These are phyloP conservation scores for Ustulina deusta DNA, from an alignment of 2,329 filamentous ascomycete species.

Conservation along the genomic window DNA sequence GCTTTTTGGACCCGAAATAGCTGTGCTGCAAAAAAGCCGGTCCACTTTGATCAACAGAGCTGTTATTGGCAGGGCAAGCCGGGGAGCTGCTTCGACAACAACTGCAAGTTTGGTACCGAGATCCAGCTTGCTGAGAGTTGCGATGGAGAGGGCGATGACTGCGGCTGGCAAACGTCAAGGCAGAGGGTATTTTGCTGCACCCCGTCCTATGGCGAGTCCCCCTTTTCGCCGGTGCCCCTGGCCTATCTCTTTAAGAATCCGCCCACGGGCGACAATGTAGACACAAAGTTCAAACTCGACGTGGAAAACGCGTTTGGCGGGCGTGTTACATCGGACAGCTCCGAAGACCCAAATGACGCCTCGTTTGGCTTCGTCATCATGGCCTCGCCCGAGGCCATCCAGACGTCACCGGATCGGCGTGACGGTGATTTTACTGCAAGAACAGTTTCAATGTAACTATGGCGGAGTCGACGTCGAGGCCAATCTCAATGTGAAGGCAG, in stretches of 20 bases:
- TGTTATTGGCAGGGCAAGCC: conserved; percentile 51
- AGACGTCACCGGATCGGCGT: conserved; percentile 54
- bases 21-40: conserved; percentile 13
- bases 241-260: conserved; percentile 53
- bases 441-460: conserved; percentile 16
- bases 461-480: conserved; percentile 5
- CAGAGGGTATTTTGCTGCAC: conserved; percentile 52
- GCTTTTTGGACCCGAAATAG: not conserved
- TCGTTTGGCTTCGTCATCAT: conserved; percentile 53
- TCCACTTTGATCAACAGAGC: not conserved
- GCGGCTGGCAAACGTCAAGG: conserved; percentile 40
- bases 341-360: conserved; percentile 48
- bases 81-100: conserved; percentile 51
- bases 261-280: conserved; percentile 47
- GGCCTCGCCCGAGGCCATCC: conserved; percentile 50
- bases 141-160: conserved; percentile 47
- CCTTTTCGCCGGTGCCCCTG: conserved; percentile 54
- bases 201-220: conserved; percentile 43
- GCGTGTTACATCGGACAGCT: not conserved
- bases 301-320: conserved; percentile 48
- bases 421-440: conserved; percentile 43
- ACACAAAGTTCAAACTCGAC: conserved; percentile 50
- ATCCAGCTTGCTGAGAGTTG: conserved; percentile 48
- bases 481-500: conserved; percentile 42
- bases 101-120: conserved; percentile 47